Conservation (phyloP, 1,284 basidiomycete genomes). For the Leccinum subrobustum region DNA sequence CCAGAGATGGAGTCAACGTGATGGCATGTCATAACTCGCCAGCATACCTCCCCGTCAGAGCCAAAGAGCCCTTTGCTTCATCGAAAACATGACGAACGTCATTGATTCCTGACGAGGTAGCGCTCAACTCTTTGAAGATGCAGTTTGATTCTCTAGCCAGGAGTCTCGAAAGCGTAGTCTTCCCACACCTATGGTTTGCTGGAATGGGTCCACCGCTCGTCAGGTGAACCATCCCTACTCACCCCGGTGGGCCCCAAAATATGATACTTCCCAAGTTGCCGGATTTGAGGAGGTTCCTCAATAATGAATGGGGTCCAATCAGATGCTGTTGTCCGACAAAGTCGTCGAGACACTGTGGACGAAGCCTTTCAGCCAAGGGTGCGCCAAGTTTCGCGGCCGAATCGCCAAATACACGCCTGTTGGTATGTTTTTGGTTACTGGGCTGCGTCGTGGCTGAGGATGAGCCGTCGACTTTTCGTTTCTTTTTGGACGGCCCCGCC, state of each 20-base stretch:
- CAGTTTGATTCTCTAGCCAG: constrained; percentile 61
- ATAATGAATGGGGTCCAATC: constrained; percentile 49
- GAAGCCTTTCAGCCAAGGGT: constrained; percentile 66
- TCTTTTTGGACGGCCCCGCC: constrained; percentile 24
- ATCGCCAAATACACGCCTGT: constrained; percentile 17
- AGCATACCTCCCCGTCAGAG: constrained; percentile 61
- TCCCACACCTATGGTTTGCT: constrained; percentile 53
- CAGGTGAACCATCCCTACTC: constrained; percentile 18
- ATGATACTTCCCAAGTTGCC: constrained; percentile 61
- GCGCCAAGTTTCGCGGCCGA: constrained; percentile 37
- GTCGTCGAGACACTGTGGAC: constrained; percentile 59
- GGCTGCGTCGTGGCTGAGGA: constrained; percentile 1
- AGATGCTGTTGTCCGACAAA: constrained; percentile 72
- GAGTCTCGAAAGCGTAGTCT: constrained; percentile 78
- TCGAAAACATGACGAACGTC: constrained; percentile 83
- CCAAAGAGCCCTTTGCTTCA: constrained; percentile 72
- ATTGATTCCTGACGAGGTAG: constrained; percentile 71
- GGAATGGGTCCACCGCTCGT: neutral
- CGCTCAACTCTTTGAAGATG: constrained; percentile 75
- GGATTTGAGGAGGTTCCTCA: constrained; percentile 48
- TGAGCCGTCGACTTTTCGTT: constrained; percentile 28
- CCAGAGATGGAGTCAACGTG: neutral
- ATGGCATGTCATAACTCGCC: neutral
- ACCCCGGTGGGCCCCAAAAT: constrained; percentile 78
- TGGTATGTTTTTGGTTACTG: constrained; percentile 29